These are phyloP conservation scores for Hyphopichia fennica DNA, from an alignment of 1,139 yeast genomes.

Conservation along the genomic window DNA sequence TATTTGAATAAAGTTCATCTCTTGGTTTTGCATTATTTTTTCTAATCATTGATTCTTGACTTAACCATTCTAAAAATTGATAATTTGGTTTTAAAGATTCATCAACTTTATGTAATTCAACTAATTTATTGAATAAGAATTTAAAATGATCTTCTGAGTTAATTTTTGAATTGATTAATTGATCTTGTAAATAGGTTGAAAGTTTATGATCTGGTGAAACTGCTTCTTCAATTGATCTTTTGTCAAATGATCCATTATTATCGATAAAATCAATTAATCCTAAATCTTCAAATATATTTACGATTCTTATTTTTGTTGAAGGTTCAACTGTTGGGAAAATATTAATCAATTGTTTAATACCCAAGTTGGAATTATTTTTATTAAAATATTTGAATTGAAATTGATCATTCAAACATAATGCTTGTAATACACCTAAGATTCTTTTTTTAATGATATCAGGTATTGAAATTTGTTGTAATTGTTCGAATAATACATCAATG, in stretches of 20 bases:
- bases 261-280: constrained; percentile 17
- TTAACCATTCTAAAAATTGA: constrained; percentile 63
- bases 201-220: constrained; percentile 22
- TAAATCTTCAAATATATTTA: constrained; percentile 44
- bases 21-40: constrained; percentile 26
- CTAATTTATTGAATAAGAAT: constrained; percentile 42
- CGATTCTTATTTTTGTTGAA: constrained; percentile 31
- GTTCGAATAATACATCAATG: constrained; percentile 16
- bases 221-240: constrained; percentile 23
- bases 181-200: constrained; percentile 32
- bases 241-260: constrained; percentile 14
- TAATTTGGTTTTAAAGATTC: constrained; percentile 23
- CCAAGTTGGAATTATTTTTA: constrained; percentile 14
- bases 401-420: constrained; percentile 32
- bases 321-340: constrained; percentile 28
- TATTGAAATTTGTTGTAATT: constrained; percentile 13
- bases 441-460: constrained; percentile 44
- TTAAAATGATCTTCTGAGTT: constrained; percentile 41
- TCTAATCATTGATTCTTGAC: constrained; percentile 47
- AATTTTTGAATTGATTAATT: constrained; percentile 19
- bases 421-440: constrained; percentile 48
- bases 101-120: constrained; percentile 31
- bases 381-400: constrained; percentile 30
- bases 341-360: constrained; percentile 25
- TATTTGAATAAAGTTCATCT: constrained; percentile 24